Evolutionary conservation across 352 stramenopile genomes (phyloP).

Genomic region (Salisapilia sapeloensis): DNA sequence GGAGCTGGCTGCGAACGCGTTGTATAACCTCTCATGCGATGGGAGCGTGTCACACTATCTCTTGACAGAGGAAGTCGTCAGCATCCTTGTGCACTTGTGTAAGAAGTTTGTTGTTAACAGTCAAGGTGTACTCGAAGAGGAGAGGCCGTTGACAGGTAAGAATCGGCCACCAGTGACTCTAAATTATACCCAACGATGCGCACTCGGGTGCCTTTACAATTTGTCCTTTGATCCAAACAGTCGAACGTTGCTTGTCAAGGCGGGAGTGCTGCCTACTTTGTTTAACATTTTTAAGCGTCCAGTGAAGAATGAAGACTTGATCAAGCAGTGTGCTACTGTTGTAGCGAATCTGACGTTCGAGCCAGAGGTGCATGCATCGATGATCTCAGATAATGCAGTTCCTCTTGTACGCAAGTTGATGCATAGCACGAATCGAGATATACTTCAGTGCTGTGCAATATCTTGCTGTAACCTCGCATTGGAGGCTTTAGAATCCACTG

Average conservation of each 20-base stretch:
- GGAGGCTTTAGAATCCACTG: conserved; percentile 51
- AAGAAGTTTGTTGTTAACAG: conserved; percentile 23
- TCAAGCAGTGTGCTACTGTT: conserved; percentile 44
- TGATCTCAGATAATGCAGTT: conserved; percentile 49
- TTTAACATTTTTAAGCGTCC: conserved; percentile 47
- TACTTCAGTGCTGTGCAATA: conserved; percentile 45
- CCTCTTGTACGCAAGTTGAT: conserved; percentile 52
- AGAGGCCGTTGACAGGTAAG: conserved; percentile 9
- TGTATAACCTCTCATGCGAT: conserved; percentile 72
- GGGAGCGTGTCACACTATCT: conserved; percentile 42
- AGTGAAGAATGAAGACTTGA: conserved; percentile 38
- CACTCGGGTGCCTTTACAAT: conserved; percentile 59
- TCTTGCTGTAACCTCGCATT: conserved; percentile 61
- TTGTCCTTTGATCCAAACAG: conserved; percentile 58
- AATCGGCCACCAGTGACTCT: conserved; percentile 26
- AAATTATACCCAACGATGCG: conserved; percentile 45
- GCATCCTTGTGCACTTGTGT: conserved; percentile 44
- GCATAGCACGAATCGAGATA: conserved; percentile 33
- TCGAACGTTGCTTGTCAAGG: conserved; percentile 33
- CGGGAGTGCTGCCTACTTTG: conserved; percentile 43
- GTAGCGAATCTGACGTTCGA: conserved; percentile 69
- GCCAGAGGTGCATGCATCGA: conserved; percentile 23
- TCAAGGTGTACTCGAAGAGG: conserved; percentile 33
- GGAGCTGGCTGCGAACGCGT: conserved; percentile 50
- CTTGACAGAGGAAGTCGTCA: conserved; percentile 56